Conservation (phyloP, 2,329 filamentous ascomycete genomes). For the Macrophomina pseudophaseolina region DNA sequence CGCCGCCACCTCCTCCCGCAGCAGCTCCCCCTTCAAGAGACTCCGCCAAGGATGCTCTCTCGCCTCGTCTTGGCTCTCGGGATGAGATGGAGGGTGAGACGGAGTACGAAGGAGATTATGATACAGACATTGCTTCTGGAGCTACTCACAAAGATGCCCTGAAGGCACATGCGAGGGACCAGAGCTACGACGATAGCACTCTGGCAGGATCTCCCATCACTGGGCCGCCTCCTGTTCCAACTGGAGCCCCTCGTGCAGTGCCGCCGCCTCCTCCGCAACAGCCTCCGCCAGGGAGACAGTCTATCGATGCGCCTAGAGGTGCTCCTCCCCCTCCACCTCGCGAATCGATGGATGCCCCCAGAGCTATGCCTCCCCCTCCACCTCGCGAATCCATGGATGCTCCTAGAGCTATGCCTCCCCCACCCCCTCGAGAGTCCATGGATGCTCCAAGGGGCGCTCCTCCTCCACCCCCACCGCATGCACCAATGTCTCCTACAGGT, state of each 20-base stretch:
- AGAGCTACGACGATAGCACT: slow-evolving; percentile 72
- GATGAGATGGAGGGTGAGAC: slow-evolving; percentile 81
- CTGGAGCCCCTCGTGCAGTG: slow-evolving; percentile 47
- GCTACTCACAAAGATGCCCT: slow-evolving; percentile 93
- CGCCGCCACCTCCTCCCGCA: slow-evolving; percentile 54
- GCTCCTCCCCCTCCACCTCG: slow-evolving; percentile 68
- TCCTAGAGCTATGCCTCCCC: slow-evolving; percentile 69
- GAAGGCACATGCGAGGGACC: slow-evolving; percentile 78
- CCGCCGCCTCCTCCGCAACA: slow-evolving; percentile 62
- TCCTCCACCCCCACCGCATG: slow-evolving; percentile 66
- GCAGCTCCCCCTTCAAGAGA: slow-evolving; percentile 46
- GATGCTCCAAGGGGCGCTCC: slow-evolving; percentile 62
- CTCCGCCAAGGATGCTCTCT: slow-evolving; percentile 37
- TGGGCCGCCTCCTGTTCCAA: slow-evolving; percentile 37
- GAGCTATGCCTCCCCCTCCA: slow-evolving; percentile 61
- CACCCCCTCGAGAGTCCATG: slow-evolving; percentile 69
- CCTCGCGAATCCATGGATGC: slow-evolving; percentile 72
- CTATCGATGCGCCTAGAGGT: slow-evolving; percentile 72
- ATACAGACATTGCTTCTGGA: slow-evolving; percentile 94
- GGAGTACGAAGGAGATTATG: slow-evolving; percentile 97
- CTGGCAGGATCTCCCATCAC: slow-evolving; percentile 54
- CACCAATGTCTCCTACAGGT: slow-evolving; percentile 36
- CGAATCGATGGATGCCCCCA: slow-evolving; percentile 45
- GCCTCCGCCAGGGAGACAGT: slow-evolving; percentile 62
- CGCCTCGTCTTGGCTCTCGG: slow-evolving; percentile 39